Evolutionary conservation across 2,329 filamentous ascomycete species (phyloP), one percentile per base, ranked within the genome.

Genomic region (Tolypocladium sp.): DNA sequence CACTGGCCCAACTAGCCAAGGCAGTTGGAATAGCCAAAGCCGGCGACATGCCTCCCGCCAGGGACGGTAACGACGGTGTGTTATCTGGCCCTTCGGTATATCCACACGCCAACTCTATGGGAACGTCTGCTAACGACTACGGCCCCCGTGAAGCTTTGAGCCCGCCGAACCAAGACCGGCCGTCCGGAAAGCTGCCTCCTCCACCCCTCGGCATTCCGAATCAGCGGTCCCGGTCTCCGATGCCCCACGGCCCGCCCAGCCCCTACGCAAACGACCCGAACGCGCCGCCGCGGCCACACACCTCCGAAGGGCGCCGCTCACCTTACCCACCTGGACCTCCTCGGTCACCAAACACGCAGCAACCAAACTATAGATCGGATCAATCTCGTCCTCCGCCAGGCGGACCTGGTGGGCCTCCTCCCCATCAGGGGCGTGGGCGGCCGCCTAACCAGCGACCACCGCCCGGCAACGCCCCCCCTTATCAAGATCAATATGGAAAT

Each of bases 1-100:
- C 93, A 1, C 79, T 97, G 53, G 82, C 87, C 52, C 91, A 97
- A 69, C 80, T 97, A 70, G 85, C 85, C 38, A 88, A 87, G 64
- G 89, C 88, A 53, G 84, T 83, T 58, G 83, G 82, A 27, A 72
- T 84, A 55, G 69, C 76, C 54, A 69, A 82, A 57, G 69, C 77
- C 59, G 65, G 68, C 44, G 70, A 73, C 52, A 67, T 58, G 59
- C 61, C 61, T 59, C 65, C 63, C 63, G 70, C 66, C 62, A 70
- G 68, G 59, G 68, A 67, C 54, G 68, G 64, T 64, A 72, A 73
- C 63, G 69, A 73, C 62, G 65, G 66, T 62, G 65, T 65, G 62
- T 67, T 66, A 63, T 63, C 67, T 66, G 76, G 77, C 71, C 77
- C 74, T 74, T 74, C 76, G 75, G 78, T 81, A 78, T 77, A 78